Evolutionary conservation across 2,329 filamentous ascomycete genomes (phyloP), one percentile per base, ranked within the genome.

Genomic region (Diplodia intermedia): DNA sequence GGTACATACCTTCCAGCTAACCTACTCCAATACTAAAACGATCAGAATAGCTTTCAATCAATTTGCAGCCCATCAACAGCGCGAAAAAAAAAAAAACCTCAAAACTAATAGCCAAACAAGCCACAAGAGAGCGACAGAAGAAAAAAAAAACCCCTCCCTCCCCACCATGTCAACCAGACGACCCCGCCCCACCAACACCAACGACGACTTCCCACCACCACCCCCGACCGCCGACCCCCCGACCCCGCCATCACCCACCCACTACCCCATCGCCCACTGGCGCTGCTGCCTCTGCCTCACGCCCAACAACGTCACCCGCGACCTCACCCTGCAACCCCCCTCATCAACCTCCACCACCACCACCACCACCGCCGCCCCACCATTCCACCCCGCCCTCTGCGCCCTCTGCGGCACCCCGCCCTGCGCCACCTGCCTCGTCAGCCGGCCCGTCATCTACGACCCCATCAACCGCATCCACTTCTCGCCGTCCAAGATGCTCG

Each of bases 271-370:
- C 55, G 55, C 55, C 33, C 55, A 57, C 36, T 57, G 36, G 55
- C 55, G 55, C 36, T 57, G 55, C 55, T 57, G 55, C 55, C 33
- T 57, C 55, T 57, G 55, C 55, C 55, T 26, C 33, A 15, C 55
- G n/a, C 36, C 5, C 33, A 57, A 57, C 55, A 4, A 36, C 36
- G 12, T 57, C 55, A 43, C 33, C 8, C 20, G 55, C 33, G 36
- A 43, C 55, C 7, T 26, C 23, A 26, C 23, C 2, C n/a, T n/a
- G n/a, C 23, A 26, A 26, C 2, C 23, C 23, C 23, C 18, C n/a
- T 4, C 15, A 8, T 26, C 11, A 1, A 7, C 23, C 23, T 14
- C 53, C 2, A 15, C 15, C 15, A 7, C 11, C 15, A 31, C 23
- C 23, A 26, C 53, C 14, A 5, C 53, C 23, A 26, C 53, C 14